Base-by-base conservation (phyloP, 345 rosid species). In the Toxicodendron radicans region DNA sequence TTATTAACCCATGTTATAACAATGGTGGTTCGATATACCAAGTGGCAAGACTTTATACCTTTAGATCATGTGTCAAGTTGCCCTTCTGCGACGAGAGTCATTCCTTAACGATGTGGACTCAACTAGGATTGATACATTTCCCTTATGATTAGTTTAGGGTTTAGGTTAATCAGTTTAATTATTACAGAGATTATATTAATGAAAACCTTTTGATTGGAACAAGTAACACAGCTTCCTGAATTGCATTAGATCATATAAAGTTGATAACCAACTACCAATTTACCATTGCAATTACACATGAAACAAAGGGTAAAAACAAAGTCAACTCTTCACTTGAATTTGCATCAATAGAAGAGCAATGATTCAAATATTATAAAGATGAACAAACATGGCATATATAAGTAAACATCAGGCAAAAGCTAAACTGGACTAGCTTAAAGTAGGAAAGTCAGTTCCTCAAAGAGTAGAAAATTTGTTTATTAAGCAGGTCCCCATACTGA, bases 401-500 rank as follows among this genome's bases (percentile, higher is more conserved):
- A 58, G 56, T 43, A 58, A 58, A 54, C 65, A 32, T 2, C 48
- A n/a, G 32, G 67, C 49, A 7, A 35, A 23, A 20, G n/a, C 33
- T 46, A 18, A 46, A 72, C 32, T 49, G 68, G 75, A 51, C 8
- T 52, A 59, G 49, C 67, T 27, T 48, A 7, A 24, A 71, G 3
- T 51, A 68, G 56, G 35, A 64, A 64, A 3, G 27, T 58, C 5
- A 8, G 23, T 38, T 21, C 27, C 23, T 13, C 30, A 0, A 21
- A 33, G 63, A 53, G 48, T 32, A 70, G 68, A 79, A 66, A 38
- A 71, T 79, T 67, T 76, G 81, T 38, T 5, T 23, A 0, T 23
- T 24, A 79, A 77, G 81, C 72, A 62, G 70, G 71, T 3, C 27
- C 41, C 65, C 4, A 79, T 2, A 58, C 58, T 32, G 75, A 32